A percentile compares a stretch with the other conserved stretches of the same genome.
phyloP scores from a whole-genome alignment of 2,329 filamentous ascomycete genomes.

The Claviceps africana region DNA sequence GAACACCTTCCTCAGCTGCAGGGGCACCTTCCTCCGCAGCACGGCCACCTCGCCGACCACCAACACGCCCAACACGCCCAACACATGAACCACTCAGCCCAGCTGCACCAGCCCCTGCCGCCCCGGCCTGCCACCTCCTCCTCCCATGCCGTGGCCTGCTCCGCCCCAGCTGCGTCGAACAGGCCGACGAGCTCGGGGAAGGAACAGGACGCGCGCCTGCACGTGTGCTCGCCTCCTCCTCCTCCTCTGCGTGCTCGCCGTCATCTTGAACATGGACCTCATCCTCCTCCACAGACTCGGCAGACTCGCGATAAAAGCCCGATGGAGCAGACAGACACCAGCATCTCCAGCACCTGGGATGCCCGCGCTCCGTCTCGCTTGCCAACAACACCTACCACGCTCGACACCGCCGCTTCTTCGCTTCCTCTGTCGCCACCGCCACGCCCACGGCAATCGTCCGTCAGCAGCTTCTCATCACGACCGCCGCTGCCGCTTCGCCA shows the following conservation, averaged over 20 bases:
- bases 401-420: slow-evolving; percentile 17
- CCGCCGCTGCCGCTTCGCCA: slow-evolving; percentile 8
- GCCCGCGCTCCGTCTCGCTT: slow-evolving; percentile 23
- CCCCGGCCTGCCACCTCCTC: background rate
- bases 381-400: slow-evolving; percentile 12
- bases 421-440: slow-evolving; percentile 6
- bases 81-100: background rate
- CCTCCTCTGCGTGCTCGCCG: slow-evolving; percentile 10
- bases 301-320: background rate
- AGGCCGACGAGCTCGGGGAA: background rate
- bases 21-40: no score
- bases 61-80: no score
- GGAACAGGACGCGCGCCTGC: slow-evolving; percentile 1
- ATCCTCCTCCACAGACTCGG: slow-evolving; percentile 14
- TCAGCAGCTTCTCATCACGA: background rate
- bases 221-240: slow-evolving; percentile 10
- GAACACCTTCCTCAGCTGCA: no score
- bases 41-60: no score
- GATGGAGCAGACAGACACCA: background rate
- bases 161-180: background rate
- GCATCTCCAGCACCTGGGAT: slow-evolving; percentile 5
- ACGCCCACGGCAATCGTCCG: no score
- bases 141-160: background rate
- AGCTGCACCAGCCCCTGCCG: background rate
- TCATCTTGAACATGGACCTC: slow-evolving; percentile 8